Percentiles rank a stretch among this genome's conserved stretches.
phyloP scores from a whole-genome alignment of 2,329 filamentous ascomycete genomes.

The Talaromyces verruculosus region DNA sequence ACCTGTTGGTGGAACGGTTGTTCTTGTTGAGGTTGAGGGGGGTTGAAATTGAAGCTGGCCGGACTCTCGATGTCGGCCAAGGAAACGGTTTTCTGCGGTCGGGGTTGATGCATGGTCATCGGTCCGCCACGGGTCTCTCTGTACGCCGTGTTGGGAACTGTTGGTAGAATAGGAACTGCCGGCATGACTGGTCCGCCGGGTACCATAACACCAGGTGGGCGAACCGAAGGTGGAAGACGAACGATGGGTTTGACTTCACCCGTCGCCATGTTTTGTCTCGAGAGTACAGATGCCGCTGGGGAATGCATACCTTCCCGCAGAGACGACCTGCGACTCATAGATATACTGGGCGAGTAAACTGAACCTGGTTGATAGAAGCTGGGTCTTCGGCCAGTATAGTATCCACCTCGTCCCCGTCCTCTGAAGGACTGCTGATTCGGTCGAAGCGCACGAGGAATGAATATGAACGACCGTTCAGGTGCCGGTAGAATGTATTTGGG shows the following conservation, averaged over 20 bases:
- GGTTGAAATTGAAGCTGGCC: constrained; percentile 59
- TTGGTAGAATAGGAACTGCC: constrained; percentile 48
- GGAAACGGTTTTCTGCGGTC: constrained; percentile 90
- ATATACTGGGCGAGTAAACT: constrained; percentile 79
- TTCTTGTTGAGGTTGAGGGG: constrained; percentile 66
- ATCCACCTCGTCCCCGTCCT: constrained; percentile 70
- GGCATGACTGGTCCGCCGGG: constrained; percentile 17
- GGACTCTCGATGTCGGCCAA: constrained; percentile 90
- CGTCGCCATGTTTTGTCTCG: constrained; percentile 60
- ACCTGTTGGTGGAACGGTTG: constrained; percentile 94
- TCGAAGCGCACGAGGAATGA: constrained; percentile 89
- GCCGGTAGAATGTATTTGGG: constrained; percentile 91
- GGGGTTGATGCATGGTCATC: constrained; percentile 86
- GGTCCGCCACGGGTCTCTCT: constrained; percentile 61
- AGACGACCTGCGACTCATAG: constrained; percentile 86
- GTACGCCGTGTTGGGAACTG: constrained; percentile 53
- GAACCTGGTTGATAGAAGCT: constrained; percentile 67
- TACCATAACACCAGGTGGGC: constrained; percentile 30
- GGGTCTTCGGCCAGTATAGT: constrained; percentile 66
- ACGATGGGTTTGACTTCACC: constrained; percentile 73
- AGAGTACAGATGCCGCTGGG: constrained; percentile 74
- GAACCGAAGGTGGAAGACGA: constrained; percentile 68
- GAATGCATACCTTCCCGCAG: constrained; percentile 74
- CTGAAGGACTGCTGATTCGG: constrained; percentile 83
- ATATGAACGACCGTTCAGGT: constrained; percentile 89